Evolutionary conservation across 441 rosid species (phyloP), one percentile per base, ranked within the genome.

Genomic region (Bocquillonia castaneifolia): DNA sequence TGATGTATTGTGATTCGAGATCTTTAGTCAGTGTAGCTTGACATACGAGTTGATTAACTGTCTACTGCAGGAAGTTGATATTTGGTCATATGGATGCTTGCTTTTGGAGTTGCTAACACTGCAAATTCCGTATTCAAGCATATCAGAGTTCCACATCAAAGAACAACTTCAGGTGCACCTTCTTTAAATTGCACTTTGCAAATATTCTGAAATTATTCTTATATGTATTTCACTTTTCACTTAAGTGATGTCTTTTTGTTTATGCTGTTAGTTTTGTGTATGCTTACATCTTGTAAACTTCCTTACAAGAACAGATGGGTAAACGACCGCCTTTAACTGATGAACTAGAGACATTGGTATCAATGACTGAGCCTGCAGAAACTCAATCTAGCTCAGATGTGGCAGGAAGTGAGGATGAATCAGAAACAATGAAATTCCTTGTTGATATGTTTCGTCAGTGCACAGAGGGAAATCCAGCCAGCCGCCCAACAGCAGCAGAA

Each of bases 41-140:
- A 56, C 39, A 23, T 29, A 31, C 57, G 58, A 39, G 63, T 29
- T 56, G 64, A 54, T 52, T 10, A 32, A 22, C 10, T 68, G 52
- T 61, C 51, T 74, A 75, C 63, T 77, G 73, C 91, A 91, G 97
- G 97, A 92, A 79, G 94, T 92, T 76, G 99, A 93, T 72, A 81
- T 93, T 48, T 93, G 97, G 98, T 93, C 98, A 47, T 93, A 82
- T 26, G 98, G 98, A 64, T 94, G 99, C 77, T 72, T 94, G 66
- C 88, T 92, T 73, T 81, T 84, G 9, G 98, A 94, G 78, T 70
- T 94, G 72, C 74, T 94, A 86, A 94, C 99, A 45, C 84, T 92
- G 76, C 84, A 83, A 68, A 77, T 84, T 69, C 98, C 99, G 0
- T 92, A 87, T 79, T 80, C 72, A 1, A 86, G 85, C 42, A 69